Conservation (phyloP, 495 filamentous ascomycete species). For the Pseudotulostoma volvatum region DNA sequence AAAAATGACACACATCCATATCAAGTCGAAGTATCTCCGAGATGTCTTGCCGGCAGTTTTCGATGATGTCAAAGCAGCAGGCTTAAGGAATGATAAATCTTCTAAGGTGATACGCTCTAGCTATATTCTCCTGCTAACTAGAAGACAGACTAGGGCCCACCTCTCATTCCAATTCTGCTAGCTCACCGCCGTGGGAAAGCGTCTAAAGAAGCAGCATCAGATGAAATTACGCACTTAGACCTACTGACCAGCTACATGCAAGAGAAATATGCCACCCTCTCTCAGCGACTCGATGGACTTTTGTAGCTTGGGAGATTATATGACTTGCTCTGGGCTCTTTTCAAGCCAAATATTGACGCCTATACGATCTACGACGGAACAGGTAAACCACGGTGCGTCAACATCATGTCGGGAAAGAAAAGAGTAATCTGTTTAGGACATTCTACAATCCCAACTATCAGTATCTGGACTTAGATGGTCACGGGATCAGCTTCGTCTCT, state of each 20-base stretch:
- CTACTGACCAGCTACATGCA: conserved; percentile 20
- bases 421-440: conserved; percentile 5
- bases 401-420: conserved; percentile 13
- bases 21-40: conserved; percentile 16
- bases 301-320: conserved; percentile 25
- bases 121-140: conserved; percentile 1
- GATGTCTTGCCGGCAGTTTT: conserved; percentile 16
- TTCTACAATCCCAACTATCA: conserved; percentile 13
- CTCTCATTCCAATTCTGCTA: conserved; percentile 2
- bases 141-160: conserved; percentile 1
- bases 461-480: conserved; percentile 16
- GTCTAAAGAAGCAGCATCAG: not conserved
- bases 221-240: conserved; percentile 14
- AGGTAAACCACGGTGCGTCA: conserved; percentile 13
- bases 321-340: conserved; percentile 30
- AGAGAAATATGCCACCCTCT: conserved; percentile 15
- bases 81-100: conserved; percentile 14
- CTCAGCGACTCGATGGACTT: conserved; percentile 16
- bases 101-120: conserved; percentile 6
- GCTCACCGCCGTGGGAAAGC: not conserved
- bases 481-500: not conserved
- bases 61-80: conserved; percentile 16
- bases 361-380: conserved; percentile 26
- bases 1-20: conserved; percentile 14
- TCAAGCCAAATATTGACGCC: conserved; percentile 22